These are phyloP conservation scores for Mycena vitilis DNA, from an alignment of 768 basidiomycete genomes.

Conservation along the genomic window DNA sequence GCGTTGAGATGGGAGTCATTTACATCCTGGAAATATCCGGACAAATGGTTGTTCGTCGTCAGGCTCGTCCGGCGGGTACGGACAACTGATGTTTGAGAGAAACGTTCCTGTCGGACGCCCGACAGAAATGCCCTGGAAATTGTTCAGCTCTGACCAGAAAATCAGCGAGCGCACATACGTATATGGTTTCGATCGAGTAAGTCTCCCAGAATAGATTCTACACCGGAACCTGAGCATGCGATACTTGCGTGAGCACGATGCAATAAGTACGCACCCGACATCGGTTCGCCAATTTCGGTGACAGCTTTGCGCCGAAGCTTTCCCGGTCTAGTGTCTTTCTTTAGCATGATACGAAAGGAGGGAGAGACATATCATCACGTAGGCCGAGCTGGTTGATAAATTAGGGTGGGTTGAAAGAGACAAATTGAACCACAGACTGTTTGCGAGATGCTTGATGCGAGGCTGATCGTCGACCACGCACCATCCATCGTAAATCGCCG, in stretches of 20 bases:
- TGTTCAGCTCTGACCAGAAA: slow-evolving; percentile 4
- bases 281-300: slow-evolving; percentile 40
- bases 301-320: slow-evolving; percentile 41
- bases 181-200: slow-evolving; percentile 53
- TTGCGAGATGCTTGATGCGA: slow-evolving; percentile 50
- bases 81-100: slow-evolving; percentile 49
- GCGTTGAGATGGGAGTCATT: slow-evolving; percentile 13
- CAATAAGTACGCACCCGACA: slow-evolving; percentile 9
- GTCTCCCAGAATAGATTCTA: slow-evolving; percentile 61
- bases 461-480: slow-evolving; percentile 48
- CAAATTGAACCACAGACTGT: slow-evolving; percentile 39
- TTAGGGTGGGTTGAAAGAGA: not conserved
- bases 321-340: slow-evolving; percentile 21
- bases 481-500: slow-evolving; percentile 45
- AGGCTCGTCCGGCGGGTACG: slow-evolving; percentile 50
- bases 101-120: slow-evolving; percentile 51
- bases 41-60: slow-evolving; percentile 46
- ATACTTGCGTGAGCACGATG: slow-evolving; percentile 40
- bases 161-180: slow-evolving; percentile 49
- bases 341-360: not conserved
- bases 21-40: slow-evolving; percentile 47
- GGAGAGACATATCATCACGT: slow-evolving; percentile 17
- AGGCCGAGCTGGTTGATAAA: slow-evolving; percentile 27
- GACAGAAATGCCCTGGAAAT: slow-evolving; percentile 46
- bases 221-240: slow-evolving; percentile 1